A percentile compares a stretch with the other conserved stretches of the same genome.
Evolutionary conservation across 176 grass and related monocot species (phyloP).

Genomic region (maize (Zea mays)): Zm-B73-REFERENCE-NAM-5.0 NC_050096.1:193295501-193296000

Average conservation of each 20-base stretch:
- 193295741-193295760: constrained; percentile 1
- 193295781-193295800: neutral
- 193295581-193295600: no score
- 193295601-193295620: no score
- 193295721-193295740: neutral
- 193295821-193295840: constrained; percentile 16
- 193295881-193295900: neutral
- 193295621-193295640: no score
- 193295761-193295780: constrained; percentile 16
- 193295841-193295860: constrained; percentile 44
- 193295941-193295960: constrained; percentile 59
- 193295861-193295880: neutral
- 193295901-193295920: constrained; percentile 43
- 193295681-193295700: no score
- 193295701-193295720: no score
- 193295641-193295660: no score
- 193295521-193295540: no score
- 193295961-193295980: constrained; percentile 94
- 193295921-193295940: constrained; percentile 40
- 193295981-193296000: constrained; percentile 57
- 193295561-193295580: no score
- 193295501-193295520: no score
- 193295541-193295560: no score
- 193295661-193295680: no score
- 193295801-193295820: constrained; percentile 31